Evolutionary conservation across 2,329 filamentous ascomycete genomes (phyloP).

Genomic region (Aspergillus hortae): DNA sequence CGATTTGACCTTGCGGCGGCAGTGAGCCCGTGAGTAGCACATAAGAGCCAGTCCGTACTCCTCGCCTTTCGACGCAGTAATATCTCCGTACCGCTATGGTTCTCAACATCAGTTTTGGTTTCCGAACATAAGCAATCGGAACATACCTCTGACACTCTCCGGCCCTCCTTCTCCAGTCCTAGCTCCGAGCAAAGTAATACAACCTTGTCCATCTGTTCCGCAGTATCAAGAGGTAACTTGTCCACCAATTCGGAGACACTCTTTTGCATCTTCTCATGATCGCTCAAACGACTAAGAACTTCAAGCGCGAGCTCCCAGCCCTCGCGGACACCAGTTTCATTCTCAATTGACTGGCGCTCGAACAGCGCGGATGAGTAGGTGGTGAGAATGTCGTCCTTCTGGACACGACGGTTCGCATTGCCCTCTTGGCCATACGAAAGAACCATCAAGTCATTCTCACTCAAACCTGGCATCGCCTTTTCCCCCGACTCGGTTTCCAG

Average conservation of each 20-base stretch:
- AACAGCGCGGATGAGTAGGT: constrained; percentile 68
- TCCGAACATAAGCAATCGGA: not conserved
- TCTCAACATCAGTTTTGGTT: constrained; percentile 14
- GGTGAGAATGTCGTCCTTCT: constrained; percentile 75
- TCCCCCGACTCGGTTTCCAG: constrained; percentile 59
- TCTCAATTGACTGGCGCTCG: constrained; percentile 31
- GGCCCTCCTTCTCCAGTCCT: constrained; percentile 73
- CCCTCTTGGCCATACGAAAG: constrained; percentile 66
- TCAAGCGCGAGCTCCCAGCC: constrained; percentile 90
- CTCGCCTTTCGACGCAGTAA: constrained; percentile 67
- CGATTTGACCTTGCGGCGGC: constrained; percentile 72
- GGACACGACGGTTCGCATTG: constrained; percentile 48
- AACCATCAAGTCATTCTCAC: constrained; percentile 80
- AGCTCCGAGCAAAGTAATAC: constrained; percentile 74
- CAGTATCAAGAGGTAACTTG: constrained; percentile 67
- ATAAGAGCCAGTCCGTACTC: constrained; percentile 82
- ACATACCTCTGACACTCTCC: constrained; percentile 76
- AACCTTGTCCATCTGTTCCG: constrained; percentile 73
- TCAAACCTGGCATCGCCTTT: constrained; percentile 60
- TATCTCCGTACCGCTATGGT: constrained; percentile 73
- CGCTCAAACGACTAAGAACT: constrained; percentile 76
- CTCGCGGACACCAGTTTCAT: constrained; percentile 48
- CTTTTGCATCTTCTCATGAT: constrained; percentile 65
- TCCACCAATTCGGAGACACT: constrained; percentile 72
- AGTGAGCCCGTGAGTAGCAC: constrained; percentile 86